Conservation (phyloP, 805 yeast genomes). For the Hemisphaericaspora nanyangensis region DNA sequence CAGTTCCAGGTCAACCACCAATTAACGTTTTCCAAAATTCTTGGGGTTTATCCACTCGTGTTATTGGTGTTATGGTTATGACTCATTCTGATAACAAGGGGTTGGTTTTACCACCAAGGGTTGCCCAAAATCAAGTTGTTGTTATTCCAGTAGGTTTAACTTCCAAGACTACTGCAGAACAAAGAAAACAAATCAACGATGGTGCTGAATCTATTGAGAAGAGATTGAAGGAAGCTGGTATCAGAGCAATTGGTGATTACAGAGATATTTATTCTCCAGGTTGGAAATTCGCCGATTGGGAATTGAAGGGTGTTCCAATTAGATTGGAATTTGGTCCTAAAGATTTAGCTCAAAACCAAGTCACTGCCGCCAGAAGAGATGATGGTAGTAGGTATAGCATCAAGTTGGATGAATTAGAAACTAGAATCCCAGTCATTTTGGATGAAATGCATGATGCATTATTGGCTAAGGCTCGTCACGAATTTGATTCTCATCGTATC, state of each 20-base stretch:
- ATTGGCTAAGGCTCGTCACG: slow-evolving; percentile 73
- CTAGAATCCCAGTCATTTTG: slow-evolving; percentile 67
- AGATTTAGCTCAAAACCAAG: slow-evolving; percentile 77
- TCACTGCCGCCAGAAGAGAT: slow-evolving; percentile 90
- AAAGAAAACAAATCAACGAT: slow-evolving; percentile 61
- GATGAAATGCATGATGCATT: slow-evolving; percentile 78
- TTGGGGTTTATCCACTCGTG: slow-evolving; percentile 98
- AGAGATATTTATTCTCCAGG: slow-evolving; percentile 96
- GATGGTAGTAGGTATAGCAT: slow-evolving; percentile 72
- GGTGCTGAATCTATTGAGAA: slow-evolving; percentile 70
- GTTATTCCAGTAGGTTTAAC: slow-evolving; percentile 95
- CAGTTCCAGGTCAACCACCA: slow-evolving; percentile 86
- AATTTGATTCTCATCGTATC: slow-evolving; percentile 81
- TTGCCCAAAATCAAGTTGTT: slow-evolving; percentile 87
- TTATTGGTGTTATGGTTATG: slow-evolving; percentile 99
- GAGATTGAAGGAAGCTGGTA: slow-evolving; percentile 53
- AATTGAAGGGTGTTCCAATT: slow-evolving; percentile 91
- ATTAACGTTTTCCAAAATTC: slow-evolving; percentile 93
- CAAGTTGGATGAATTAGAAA: slow-evolving; percentile 59
- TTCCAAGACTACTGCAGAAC: slow-evolving; percentile 75
- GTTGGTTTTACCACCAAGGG: slow-evolving; percentile 95
- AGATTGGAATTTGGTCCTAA: slow-evolving; percentile 96
- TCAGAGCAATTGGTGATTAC: slow-evolving; percentile 82
- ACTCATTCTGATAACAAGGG: slow-evolving; percentile 98
- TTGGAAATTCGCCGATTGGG: slow-evolving; percentile 98